Conservation (phyloP, 371 early-diverging fungal species). For the Dentiscutata heterogama region DNA sequence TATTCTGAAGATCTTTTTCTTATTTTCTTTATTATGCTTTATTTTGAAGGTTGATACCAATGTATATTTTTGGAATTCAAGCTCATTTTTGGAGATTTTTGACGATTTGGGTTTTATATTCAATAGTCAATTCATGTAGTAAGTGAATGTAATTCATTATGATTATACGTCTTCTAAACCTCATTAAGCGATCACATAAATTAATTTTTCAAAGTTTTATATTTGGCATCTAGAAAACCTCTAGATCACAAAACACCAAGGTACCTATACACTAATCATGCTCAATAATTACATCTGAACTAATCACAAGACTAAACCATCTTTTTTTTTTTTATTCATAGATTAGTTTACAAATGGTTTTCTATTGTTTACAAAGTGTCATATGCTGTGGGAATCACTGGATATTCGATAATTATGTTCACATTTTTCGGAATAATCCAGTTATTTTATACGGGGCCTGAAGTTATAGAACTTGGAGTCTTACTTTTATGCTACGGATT, state of each 20-base stretch:
- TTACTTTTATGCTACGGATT: conserved; percentile 70
- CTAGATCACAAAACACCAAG: conserved; percentile 73
- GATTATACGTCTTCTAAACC: conserved; percentile 34
- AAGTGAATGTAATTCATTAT: conserved; percentile 40
- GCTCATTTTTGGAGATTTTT: conserved; percentile 53
- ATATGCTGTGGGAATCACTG: conserved; percentile 70
- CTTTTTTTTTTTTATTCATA: conserved; percentile 45
- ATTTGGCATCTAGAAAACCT: conserved; percentile 62
- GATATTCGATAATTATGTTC: conserved; percentile 66
- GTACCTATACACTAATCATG: conserved; percentile 46
- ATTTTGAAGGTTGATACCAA: conserved; percentile 43
- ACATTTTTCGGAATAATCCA: conserved; percentile 68
- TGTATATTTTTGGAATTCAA: conserved; percentile 41
- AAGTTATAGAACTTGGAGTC: conserved; percentile 56
- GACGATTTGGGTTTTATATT: conserved; percentile 57
- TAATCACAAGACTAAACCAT: neutral
- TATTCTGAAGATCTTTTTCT: conserved; percentile 46
- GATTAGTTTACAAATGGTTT: conserved; percentile 80
- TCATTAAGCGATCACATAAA: conserved; percentile 42
- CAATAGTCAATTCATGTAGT: conserved; percentile 59
- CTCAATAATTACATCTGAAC: conserved; percentile 4
- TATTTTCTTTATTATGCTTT: neutral
- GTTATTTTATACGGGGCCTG: conserved; percentile 56
- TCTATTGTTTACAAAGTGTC: conserved; percentile 70
- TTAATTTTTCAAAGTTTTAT: conserved; percentile 44